A percentile compares a stretch with the other conserved stretches of the same genome.
Evolutionary conservation across 352 stramenopile species (phyloP).

Genomic region (Pythium scleroteichum): DNA sequence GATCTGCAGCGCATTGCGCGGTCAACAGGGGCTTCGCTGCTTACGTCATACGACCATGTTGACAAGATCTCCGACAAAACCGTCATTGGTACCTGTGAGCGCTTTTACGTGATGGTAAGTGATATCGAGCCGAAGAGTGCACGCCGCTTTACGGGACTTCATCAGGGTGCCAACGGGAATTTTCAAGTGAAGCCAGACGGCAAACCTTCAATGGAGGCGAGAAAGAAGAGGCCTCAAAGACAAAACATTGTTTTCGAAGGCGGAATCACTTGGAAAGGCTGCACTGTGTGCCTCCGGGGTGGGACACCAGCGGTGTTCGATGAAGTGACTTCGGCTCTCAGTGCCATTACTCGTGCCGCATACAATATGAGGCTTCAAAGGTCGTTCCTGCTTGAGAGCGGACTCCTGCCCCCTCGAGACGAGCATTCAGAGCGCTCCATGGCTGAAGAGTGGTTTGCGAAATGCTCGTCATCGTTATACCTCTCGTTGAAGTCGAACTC

Average conservation of each 20-base stretch:
- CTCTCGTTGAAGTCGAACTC: slow-evolving; percentile 87
- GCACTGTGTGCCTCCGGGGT: slow-evolving; percentile 81
- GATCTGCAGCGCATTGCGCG: slow-evolving; percentile 81
- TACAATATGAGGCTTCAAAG: slow-evolving; percentile 86
- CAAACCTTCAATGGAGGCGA: slow-evolving; percentile 10
- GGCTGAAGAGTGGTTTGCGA: slow-evolving; percentile 80
- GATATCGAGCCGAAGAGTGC: slow-evolving; percentile 77
- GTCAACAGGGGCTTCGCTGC: slow-evolving; percentile 69
- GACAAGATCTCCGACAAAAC: slow-evolving; percentile 83
- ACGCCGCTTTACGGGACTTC: slow-evolving; percentile 47
- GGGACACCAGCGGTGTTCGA: slow-evolving; percentile 61
- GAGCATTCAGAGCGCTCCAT: slow-evolving; percentile 55
- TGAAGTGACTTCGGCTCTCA: slow-evolving; percentile 68
- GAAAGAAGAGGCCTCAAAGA: slow-evolving; percentile 62
- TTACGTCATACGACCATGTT: slow-evolving; percentile 86
- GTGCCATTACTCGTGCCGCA: slow-evolving; percentile 55
- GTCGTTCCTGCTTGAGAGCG: slow-evolving; percentile 54
- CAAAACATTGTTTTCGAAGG: slow-evolving; percentile 90
- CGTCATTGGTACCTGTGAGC: slow-evolving; percentile 76
- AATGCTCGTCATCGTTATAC: slow-evolving; percentile 81
- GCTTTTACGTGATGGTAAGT: slow-evolving; percentile 85
- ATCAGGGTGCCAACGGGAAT: slow-evolving; percentile 29
- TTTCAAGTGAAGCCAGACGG: slow-evolving; percentile 20
- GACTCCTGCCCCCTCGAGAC: slow-evolving; percentile 56
- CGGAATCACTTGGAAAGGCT: slow-evolving; percentile 66